Evolutionary conservation across 106 monocot species (phyloP), one percentile per base, ranked within the genome.

Genomic region (Platanthera guangdongensis): DNA sequence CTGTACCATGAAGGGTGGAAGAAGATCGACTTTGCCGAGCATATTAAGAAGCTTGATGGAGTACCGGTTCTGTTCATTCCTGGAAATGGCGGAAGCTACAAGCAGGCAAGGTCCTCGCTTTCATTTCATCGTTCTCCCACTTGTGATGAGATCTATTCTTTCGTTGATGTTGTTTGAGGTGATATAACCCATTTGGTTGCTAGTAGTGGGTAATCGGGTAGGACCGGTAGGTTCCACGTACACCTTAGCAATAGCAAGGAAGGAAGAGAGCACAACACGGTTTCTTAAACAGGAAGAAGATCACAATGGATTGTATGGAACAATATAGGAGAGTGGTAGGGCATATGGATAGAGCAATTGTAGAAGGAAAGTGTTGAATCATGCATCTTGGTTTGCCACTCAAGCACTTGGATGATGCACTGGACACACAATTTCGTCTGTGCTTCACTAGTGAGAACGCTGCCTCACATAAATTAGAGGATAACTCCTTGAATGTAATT

Each of bases 1-100:
- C 75, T 99, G 86, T 99, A 99, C 77, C 92, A 99, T 25, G 97
- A 99, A 76, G 97, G 97, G 4, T 99, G 97, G 97, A 89, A 94
- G 81, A 79, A 88, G 82, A 99, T 99, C 49, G 92, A 99, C 76
- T 99, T 94, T 52, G 79, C 78, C 0, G 84, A 99, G 83, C 97
- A 94, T 76, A 32, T 94, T 39, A 86, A 85, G 79, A 84, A 82
- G 12, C 79, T 99, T 12, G 83, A 77, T 46, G 97, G 97, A n/a
- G 85, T 90, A 60, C 97, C 97, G 2, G 92, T 99, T 67, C 78
- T 99, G 15, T 99, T 99, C 81, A 90, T 99, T 15, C 97, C 97
- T 16, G 97, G 97, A 22, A 99, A 99, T 78, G 97, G 97, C 2
- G 97, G 97, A 18, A 99, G 97, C 85, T 99, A 94, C 74, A 99